These are phyloP conservation scores for Candida coleopterorum DNA, from an alignment of 805 yeast genomes.

Conservation along the genomic window DNA sequence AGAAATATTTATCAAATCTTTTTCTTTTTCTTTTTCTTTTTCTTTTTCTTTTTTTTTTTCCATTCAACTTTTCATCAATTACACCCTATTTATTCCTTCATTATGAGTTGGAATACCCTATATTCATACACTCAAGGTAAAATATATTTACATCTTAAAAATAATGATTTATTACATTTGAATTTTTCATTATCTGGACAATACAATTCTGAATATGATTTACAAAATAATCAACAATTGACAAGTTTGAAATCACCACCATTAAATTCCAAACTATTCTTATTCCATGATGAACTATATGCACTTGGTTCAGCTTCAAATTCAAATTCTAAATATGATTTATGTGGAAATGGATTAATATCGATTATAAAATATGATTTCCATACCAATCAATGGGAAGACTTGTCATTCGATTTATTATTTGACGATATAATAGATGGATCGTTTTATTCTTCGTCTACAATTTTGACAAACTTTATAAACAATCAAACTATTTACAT, in stretches of 20 bases:
- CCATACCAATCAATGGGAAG: slow-evolving; percentile 17
- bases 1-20: too few species aligned
- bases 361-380: slow-evolving; percentile 17
- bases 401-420: slow-evolving; percentile 1
- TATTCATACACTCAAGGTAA: slow-evolving; percentile 31
- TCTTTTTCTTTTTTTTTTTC: too few species aligned
- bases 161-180: slow-evolving; percentile 32
- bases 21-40: too few species aligned
- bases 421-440: slow-evolving; percentile 18
- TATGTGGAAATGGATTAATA: slow-evolving; percentile 26
- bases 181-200: slow-evolving; percentile 29
- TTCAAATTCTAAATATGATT: background rate
- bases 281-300: slow-evolving; percentile 23
- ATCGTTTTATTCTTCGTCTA: slow-evolving; percentile 30
- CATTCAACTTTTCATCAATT: too few species aligned
- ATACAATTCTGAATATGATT: slow-evolving; percentile 11
- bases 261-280: slow-evolving; percentile 25
- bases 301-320: slow-evolving; percentile 19
- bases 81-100: too few species aligned
- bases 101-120: slow-evolving; percentile 26
- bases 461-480: slow-evolving; percentile 39
- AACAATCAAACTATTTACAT: slow-evolving; percentile 39
- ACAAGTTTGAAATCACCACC: slow-evolving; percentile 28
- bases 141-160: slow-evolving; percentile 30
- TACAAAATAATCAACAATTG: slow-evolving; percentile 19